Evolutionary conservation across 306 rosid genomes (phyloP), one percentile per base, ranked within the genome.

Genomic region (Dalbergia oliveri): DNA sequence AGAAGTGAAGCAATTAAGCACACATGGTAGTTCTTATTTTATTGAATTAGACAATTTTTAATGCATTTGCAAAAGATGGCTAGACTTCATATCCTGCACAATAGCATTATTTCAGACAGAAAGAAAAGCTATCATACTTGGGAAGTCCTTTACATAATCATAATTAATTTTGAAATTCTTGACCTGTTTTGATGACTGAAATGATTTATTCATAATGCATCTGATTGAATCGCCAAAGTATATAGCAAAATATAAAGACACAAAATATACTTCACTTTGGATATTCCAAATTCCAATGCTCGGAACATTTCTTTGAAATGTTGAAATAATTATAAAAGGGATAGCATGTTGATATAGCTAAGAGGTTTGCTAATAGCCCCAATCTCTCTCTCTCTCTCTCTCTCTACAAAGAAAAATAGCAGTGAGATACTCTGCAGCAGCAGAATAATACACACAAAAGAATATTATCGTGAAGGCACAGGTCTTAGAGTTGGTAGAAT

Each of bases 401-500:
- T 58, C 21, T 57, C 44, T 21, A 60, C 53, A 70, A 63, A 26
- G 21, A 26, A 60, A 60, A 69, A 84, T 68, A 74, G 26, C 57
- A 63, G 68, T 75, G 82, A 70, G 79, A 80, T 76, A 70, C 47
- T 83, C 39, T 76, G 79, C 45, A 72, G 53, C 41, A 72, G 60
- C 65, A 79, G 9, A 41, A 50, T 54, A 76, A 76, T 44, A 39
- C n/a, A 47, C 66, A 60, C 53, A 79, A 71, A 79, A 61, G 56
- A 72, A 23, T 69, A 79, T 53, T 14, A 61, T 77, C 39, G 5
- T 23, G 45, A 73, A 79, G 82, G 61, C 35, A 78, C 67, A 72
- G 14, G 37, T 81, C 51, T 63, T 50, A 80, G 70, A 80, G 85
- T 74, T 37, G 85, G 71, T 57, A 73, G 86, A 77, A 73, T 65